Evolutionary conservation across 1,284 basidiomycete species (phyloP).

Genomic region (Apiotrichum sp.): DNA sequence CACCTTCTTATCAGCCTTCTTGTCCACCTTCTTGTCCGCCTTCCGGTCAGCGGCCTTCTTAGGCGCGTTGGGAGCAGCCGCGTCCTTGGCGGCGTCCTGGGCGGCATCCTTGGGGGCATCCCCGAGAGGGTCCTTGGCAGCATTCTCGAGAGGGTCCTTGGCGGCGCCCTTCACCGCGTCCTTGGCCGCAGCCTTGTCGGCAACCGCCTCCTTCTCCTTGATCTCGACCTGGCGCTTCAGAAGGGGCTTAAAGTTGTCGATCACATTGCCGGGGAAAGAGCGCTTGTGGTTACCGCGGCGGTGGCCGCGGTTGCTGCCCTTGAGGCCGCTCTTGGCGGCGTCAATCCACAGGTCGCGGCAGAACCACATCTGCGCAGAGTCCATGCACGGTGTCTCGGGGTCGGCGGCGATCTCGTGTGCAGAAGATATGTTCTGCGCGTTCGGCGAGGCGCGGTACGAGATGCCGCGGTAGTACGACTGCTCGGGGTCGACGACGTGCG

Average conservation of each 20-base stretch:
- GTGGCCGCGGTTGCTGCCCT: slow-evolving; percentile 27
- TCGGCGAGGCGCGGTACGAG: slow-evolving; percentile 67
- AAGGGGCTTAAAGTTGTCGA: slow-evolving; percentile 24
- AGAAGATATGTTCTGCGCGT: slow-evolving; percentile 62
- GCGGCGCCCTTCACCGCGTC: not conserved
- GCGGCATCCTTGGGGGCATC: not conserved
- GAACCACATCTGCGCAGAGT: slow-evolving; percentile 92
- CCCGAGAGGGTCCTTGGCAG: not conserved
- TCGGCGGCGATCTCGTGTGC: slow-evolving; percentile 57
- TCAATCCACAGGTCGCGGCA: slow-evolving; percentile 87
- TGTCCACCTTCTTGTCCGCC: not conserved
- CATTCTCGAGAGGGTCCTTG: not conserved
- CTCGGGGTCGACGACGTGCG: slow-evolving; percentile 84
- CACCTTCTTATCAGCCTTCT: slow-evolving; percentile 4
- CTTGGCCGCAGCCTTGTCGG: slow-evolving; percentile 1
- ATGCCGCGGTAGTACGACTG: slow-evolving; percentile 89
- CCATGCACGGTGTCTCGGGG: slow-evolving; percentile 77
- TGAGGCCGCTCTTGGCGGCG: slow-evolving; percentile 64
- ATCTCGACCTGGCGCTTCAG: slow-evolving; percentile 19
- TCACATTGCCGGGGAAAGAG: slow-evolving; percentile 21
- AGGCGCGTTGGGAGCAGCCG: not conserved
- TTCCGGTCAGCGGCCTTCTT: not conserved
- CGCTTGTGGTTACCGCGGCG: slow-evolving; percentile 21
- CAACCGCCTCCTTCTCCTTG: not conserved
- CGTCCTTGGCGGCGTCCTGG: not conserved